These are phyloP conservation scores for Sclerotiophoma versabilis DNA, from an alignment of 2,329 filamentous ascomycete species.

Conservation along the genomic window DNA sequence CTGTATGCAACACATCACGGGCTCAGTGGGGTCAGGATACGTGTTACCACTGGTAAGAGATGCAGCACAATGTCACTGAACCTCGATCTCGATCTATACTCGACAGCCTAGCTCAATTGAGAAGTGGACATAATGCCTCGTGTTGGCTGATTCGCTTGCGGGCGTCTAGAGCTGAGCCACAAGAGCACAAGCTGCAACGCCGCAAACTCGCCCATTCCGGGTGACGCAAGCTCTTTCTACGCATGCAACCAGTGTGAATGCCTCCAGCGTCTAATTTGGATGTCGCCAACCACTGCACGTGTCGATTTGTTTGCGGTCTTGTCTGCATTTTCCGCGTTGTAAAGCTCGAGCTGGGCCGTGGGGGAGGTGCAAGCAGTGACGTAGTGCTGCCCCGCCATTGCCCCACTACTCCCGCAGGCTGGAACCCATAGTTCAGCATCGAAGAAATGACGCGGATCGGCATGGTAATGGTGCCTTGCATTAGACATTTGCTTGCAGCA, in stretches of 20 bases:
- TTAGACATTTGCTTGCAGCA: constrained; percentile 19
- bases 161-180: constrained; percentile 16
- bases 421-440: constrained; percentile 15
- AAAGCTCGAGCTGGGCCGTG: constrained; percentile 8
- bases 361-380: constrained; percentile 14
- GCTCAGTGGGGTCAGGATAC: constrained; percentile 8
- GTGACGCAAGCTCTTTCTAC: background rate
- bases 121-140: constrained; percentile 7
- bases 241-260: background rate
- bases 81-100: constrained; percentile 14
- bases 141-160: constrained; percentile 14
- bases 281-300: constrained; percentile 2
- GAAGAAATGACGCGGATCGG: constrained; percentile 19
- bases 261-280: background rate
- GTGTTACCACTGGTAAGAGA: background rate
- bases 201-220: background rate
- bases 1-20: constrained; percentile 12
- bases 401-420: constrained; percentile 12
- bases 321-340: constrained; percentile 11
- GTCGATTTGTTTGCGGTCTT: constrained; percentile 13
- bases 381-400: constrained; percentile 12
- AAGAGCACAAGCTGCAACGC: constrained; percentile 5
- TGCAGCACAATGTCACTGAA: constrained; percentile 6
- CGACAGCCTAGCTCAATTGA: constrained; percentile 13
- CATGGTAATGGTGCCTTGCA: constrained; percentile 21